Evolutionary conservation across 768 basidiomycete genomes (phyloP), one percentile per base, ranked within the genome.

Genomic region (Pleurotus tuber-regium): DNA sequence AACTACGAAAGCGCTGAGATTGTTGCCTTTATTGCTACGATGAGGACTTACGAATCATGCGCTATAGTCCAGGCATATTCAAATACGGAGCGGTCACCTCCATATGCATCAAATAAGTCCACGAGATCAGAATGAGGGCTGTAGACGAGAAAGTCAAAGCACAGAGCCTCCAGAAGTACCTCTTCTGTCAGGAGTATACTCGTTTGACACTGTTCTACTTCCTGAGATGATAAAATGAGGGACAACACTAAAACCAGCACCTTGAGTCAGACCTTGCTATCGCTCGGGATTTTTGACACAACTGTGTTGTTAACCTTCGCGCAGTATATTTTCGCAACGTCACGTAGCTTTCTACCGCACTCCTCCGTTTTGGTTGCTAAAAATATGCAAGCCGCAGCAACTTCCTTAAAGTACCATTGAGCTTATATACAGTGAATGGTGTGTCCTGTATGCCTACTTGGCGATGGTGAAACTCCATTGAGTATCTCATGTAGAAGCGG

Each of bases 291-390:
- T 40, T 78, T 74, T 8, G 70, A 67, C 29, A 82, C 71, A 50
- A 89, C 84, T 4, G 66, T 64, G 43, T 76, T 77, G 18, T 71
- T 70, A 29, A 84, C 73, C 69, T 92, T 92, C 29, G 87, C 78
- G 59, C 82, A 80, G 58, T 79, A 85, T 8, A 92, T 79, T 56
- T 79, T 78, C 7, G 91, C 87, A 21, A 92, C 88, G 60, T 93
- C 91, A n/a, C 86, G 77, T 11, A 93, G 77, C 62, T 92, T 93
- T 46, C 91, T 75, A 28, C 88, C 88, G 58, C 88, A 92, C 67
- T 93, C 91, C 64, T 93, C 91, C 1, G 89, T 92, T 66, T 93
- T 93, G n/a, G 91, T 91, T 0, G 91, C 88, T 52, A 93, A 77
- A 61, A 93, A 93, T 54, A 93, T 82, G 64, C 89, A 92, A 3